phyloP scores from a whole-genome alignment of 116 monocot genomes.

The Iris pallida region DNA sequence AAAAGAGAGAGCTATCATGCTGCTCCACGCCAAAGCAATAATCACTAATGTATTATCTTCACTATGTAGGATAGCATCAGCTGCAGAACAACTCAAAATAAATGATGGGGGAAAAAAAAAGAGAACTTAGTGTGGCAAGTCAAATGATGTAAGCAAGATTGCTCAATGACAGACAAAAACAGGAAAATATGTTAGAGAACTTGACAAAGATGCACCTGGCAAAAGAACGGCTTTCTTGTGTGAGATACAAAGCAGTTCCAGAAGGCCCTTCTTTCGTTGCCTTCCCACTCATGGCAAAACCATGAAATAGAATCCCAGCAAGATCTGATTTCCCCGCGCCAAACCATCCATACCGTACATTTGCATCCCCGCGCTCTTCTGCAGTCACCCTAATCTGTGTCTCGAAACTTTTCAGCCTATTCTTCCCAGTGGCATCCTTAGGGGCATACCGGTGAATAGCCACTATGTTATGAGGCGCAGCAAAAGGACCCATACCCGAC shows the following conservation, averaged over 20 bases:
- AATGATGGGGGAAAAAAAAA: too few species aligned
- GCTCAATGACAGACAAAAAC: not conserved
- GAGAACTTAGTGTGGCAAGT: too few species aligned
- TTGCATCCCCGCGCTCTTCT: conserved; percentile 15
- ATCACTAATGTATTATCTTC: not conserved
- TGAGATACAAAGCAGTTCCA: conserved; percentile 27
- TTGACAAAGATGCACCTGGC: conserved; percentile 21
- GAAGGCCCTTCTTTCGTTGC: conserved; percentile 7
- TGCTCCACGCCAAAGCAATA: not conserved
- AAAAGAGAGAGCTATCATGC: conserved; percentile 4
- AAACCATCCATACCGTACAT: conserved; percentile 41
- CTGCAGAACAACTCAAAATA: too few species aligned
- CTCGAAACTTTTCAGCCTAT: conserved; percentile 22
- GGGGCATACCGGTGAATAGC: conserved; percentile 24
- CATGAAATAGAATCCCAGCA: conserved; percentile 26
- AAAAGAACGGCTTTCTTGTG: conserved; percentile 33
- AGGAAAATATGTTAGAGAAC: not conserved
- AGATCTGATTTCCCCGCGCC: conserved; percentile 28
- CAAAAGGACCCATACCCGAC: conserved; percentile 43
- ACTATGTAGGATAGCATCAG: too few species aligned
- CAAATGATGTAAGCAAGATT: not conserved
- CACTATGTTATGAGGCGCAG: conserved; percentile 17
- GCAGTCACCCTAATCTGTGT: conserved; percentile 11
- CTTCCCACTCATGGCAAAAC: conserved; percentile 24
- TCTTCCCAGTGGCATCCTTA: conserved; percentile 11